Conservation (phyloP, 768 basidiomycete species). For the Mycena kentingensis region DNA sequence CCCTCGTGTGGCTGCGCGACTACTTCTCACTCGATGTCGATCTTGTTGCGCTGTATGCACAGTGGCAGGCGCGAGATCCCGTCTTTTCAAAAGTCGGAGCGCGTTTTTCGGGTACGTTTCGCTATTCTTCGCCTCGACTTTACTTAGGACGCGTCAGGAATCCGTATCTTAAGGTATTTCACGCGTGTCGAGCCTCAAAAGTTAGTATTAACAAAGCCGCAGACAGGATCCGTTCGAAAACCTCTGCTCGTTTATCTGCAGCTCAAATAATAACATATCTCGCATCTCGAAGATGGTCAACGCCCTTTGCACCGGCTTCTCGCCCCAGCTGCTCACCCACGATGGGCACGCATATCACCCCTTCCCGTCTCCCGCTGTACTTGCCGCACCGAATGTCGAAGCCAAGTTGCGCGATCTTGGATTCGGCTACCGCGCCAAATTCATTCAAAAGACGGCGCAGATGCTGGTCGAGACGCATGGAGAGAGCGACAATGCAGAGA, state of each 20-base stretch:
- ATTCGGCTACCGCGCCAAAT: conserved; percentile 94
- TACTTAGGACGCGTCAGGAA: conserved; percentile 5
- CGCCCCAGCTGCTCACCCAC: conserved; percentile 62
- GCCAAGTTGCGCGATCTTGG: conserved; percentile 75
- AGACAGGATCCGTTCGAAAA: conserved; percentile 89
- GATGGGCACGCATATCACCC: conserved; percentile 59
- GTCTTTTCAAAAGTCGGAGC: conserved; percentile 68
- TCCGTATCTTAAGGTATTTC: conserved; percentile 72
- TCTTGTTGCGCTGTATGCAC: conserved; percentile 65
- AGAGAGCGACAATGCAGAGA: conserved; percentile 51
- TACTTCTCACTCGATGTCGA: conserved; percentile 90
- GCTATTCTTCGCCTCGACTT: background rate
- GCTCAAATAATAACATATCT: conserved; percentile 93
- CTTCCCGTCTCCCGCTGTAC: conserved; percentile 77
- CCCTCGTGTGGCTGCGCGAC: conserved; percentile 72
- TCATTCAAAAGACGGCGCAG: conserved; percentile 79
- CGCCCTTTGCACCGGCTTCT: conserved; percentile 75
- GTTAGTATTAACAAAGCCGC: background rate
- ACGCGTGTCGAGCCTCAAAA: background rate
- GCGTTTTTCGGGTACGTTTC: conserved; percentile 71
- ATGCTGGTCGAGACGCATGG: conserved; percentile 68
- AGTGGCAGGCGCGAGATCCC: conserved; percentile 74
- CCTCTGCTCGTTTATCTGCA: conserved; percentile 97
- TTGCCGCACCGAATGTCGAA: conserved; percentile 61
- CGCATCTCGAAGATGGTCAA: conserved; percentile 95